phyloP scores from a whole-genome alignment of 768 basidiomycete genomes.

The Solioccasus polychromus region DNA sequence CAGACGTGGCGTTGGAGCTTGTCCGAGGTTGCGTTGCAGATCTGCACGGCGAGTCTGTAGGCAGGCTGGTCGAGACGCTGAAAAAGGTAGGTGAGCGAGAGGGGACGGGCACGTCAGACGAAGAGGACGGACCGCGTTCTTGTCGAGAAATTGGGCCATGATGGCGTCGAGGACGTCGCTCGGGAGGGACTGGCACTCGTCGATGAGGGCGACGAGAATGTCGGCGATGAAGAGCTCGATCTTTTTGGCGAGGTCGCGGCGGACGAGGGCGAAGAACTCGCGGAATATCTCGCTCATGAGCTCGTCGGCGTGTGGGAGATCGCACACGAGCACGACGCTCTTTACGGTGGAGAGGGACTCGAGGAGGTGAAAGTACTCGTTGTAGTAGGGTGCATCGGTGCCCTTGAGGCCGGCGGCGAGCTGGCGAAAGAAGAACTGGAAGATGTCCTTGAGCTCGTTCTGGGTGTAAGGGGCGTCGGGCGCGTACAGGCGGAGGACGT shows the following conservation, averaged over 20 bases:
- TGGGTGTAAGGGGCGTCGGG: slow-evolving; percentile 96
- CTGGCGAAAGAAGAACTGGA: slow-evolving; percentile 93
- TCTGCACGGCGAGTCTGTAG: slow-evolving; percentile 77
- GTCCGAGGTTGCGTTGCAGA: slow-evolving; percentile 81
- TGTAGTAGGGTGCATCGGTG: slow-evolving; percentile 79
- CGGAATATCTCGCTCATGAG: slow-evolving; percentile 81
- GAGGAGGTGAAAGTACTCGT: slow-evolving; percentile 92
- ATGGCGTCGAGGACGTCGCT: slow-evolving; percentile 75
- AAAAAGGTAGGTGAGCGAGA: slow-evolving; percentile 5
- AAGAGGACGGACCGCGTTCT: slow-evolving; percentile 58
- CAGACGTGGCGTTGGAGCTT: slow-evolving; percentile 87
- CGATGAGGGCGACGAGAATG: slow-evolving; percentile 84
- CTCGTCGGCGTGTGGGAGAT: slow-evolving; percentile 83
- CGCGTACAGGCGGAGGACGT: slow-evolving; percentile 89
- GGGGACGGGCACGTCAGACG: background rate
- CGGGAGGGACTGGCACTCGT: slow-evolving; percentile 80
- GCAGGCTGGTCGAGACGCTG: slow-evolving; percentile 72
- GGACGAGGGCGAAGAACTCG: slow-evolving; percentile 76
- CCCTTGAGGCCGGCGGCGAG: slow-evolving; percentile 72
- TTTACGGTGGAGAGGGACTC: slow-evolving; percentile 93
- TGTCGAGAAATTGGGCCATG: slow-evolving; percentile 83
- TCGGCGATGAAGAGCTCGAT: slow-evolving; percentile 85
- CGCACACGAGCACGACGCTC: slow-evolving; percentile 90
- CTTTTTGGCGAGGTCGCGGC: slow-evolving; percentile 74
- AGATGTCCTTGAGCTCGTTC: slow-evolving; percentile 88